Evolutionary conservation across 2,329 filamentous ascomycete genomes (phyloP).

Genomic region (Blastomyces gilchristii): DNA sequence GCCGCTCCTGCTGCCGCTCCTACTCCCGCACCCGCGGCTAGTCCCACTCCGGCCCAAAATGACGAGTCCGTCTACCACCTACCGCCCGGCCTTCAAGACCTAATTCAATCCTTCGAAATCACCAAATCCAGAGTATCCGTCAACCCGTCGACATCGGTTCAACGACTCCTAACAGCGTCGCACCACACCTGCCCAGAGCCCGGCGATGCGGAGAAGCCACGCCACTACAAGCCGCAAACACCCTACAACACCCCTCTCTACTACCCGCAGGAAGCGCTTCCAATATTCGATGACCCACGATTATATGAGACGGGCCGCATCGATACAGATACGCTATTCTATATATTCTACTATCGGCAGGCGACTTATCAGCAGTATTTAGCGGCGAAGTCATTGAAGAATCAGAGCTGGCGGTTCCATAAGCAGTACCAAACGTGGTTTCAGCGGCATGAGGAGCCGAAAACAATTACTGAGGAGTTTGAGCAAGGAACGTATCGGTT

Average conservation of each 20-base stretch:
- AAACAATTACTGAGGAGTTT: constrained; percentile 96
- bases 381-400: constrained; percentile 91
- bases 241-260: constrained; percentile 69
- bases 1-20: constrained; percentile 28
- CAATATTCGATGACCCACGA: constrained; percentile 82
- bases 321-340: constrained; percentile 93
- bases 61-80: constrained; percentile 89
- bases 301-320: constrained; percentile 67
- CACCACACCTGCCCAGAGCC: constrained; percentile 64
- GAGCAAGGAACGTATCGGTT: constrained; percentile 98
- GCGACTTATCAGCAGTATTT: constrained; percentile 92
- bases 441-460: constrained; percentile 94
- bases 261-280: constrained; percentile 85
- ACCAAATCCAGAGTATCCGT: constrained; percentile 60
- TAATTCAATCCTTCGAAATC: constrained; percentile 81
- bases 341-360: constrained; percentile 98
- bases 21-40: not conserved
- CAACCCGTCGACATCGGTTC: constrained; percentile 50
- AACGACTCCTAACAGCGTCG: constrained; percentile 66
- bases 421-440: constrained; percentile 99
- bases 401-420: constrained; percentile 97
- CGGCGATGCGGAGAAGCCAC: constrained; percentile 68
- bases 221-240: constrained; percentile 73
- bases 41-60: constrained; percentile 36
- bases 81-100: constrained; percentile 75